phyloP scores from a whole-genome alignment of 2,329 filamentous ascomycete genomes.

The Pezizomycotina sp. region DNA sequence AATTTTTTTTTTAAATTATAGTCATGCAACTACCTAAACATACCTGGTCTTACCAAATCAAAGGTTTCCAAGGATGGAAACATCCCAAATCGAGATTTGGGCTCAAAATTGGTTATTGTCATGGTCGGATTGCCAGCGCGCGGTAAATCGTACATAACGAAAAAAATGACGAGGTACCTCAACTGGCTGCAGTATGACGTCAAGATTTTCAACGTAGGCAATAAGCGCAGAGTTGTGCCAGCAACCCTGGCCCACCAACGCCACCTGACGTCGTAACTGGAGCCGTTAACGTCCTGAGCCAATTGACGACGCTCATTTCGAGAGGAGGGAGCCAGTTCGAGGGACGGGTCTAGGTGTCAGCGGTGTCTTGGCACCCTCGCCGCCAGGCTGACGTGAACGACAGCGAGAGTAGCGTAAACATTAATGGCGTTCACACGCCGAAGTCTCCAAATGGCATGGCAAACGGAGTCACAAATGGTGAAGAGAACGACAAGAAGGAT shows the following conservation, averaged over 20 bases:
- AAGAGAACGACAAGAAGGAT: conserved; percentile 20
- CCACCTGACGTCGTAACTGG: conserved; percentile 12
- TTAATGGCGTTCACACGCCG: no score
- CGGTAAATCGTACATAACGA: conserved; percentile 97
- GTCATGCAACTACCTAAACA: no score
- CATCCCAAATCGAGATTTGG: conserved; percentile 85
- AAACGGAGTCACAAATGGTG: conserved; percentile 21
- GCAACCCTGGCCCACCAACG: conserved; percentile 28
- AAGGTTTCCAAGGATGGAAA: conserved; percentile 89
- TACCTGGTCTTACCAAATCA: conserved; percentile 67
- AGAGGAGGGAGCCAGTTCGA: conserved; percentile 14
- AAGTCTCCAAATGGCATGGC: conserved; percentile 18
- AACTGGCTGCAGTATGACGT: conserved; percentile 97
- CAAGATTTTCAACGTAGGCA: conserved; percentile 92
- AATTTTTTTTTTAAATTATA: no score
- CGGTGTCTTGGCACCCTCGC: conserved; percentile 9
- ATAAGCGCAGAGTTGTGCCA: conserved; percentile 66
- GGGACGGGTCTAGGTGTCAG: no score
- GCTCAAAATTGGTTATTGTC: conserved; percentile 88
- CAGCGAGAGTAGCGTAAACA: no score
- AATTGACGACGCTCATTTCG: conserved; percentile 15
- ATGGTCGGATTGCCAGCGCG: conserved; percentile 94
- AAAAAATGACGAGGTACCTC: conserved; percentile 87
- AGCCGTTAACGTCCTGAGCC: conserved; percentile 12
- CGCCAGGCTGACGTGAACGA: conserved; percentile 4